Evolutionary conservation across 2,329 filamentous ascomycete species (phyloP).

Genomic region (Phialophora macrospora): DNA sequence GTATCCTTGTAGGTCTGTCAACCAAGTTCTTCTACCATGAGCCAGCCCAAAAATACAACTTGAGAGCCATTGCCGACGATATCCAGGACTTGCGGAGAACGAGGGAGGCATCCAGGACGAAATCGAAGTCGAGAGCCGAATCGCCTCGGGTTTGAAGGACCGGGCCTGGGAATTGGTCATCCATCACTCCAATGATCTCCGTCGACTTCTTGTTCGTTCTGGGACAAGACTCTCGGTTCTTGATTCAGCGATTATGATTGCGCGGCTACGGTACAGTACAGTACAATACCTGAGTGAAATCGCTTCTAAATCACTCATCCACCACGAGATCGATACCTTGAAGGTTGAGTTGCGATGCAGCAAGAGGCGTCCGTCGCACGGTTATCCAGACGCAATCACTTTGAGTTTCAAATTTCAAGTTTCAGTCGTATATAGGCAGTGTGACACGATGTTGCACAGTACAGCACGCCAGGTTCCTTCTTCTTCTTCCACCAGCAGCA

Average conservation of each 20-base stretch:
- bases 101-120: neutral
- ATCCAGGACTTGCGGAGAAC: conserved; percentile 3
- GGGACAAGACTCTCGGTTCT: too few relatives aligned
- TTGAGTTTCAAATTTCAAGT: too few relatives aligned
- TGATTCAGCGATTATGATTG: too few relatives aligned
- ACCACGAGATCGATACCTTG: too few relatives aligned
- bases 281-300: too few relatives aligned
- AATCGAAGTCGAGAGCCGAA: neutral
- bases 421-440: too few relatives aligned
- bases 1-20: conserved; percentile 5
- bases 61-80: conserved; percentile 18
- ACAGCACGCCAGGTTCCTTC: neutral
- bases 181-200: too few relatives aligned
- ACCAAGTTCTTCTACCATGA: conserved; percentile 27
- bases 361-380: neutral
- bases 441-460: neutral
- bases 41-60: conserved; percentile 12
- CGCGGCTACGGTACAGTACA: too few relatives aligned
- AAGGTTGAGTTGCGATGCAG: neutral
- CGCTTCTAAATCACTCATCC: too few relatives aligned
- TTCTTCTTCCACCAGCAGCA: neutral
- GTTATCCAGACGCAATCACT: too few relatives aligned
- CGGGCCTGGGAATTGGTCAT: too few relatives aligned
- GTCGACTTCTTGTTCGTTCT: too few relatives aligned
- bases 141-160: neutral